Conservation (phyloP, 1,284 basidiomycete genomes). For the Rhodotorula sp. region DNA sequence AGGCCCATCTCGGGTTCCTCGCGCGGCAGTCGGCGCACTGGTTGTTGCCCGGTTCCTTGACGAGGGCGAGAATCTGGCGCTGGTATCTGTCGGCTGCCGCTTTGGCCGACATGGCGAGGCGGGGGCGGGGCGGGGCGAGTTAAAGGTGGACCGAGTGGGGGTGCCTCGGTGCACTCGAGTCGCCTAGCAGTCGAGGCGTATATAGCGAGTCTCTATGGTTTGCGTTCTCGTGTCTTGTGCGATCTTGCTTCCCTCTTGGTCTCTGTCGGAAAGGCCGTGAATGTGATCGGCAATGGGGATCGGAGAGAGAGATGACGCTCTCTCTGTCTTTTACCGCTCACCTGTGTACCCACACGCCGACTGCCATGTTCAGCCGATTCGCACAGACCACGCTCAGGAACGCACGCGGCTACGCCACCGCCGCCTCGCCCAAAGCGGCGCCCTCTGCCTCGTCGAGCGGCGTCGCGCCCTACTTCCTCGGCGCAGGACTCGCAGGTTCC, state of each 20-base stretch:
- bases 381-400: not conserved
- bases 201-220: no score
- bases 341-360: not conserved
- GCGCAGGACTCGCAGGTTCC: slow-evolving; percentile 32
- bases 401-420: slow-evolving; percentile 30
- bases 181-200: no score
- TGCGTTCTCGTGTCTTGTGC: no score
- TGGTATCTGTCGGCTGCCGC: slow-evolving; percentile 34
- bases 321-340: not conserved
- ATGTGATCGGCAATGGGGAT: no score
- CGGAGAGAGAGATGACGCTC: not conserved
- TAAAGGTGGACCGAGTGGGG: not conserved
- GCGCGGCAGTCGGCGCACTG: slow-evolving; percentile 48
- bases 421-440: not conserved
- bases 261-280: no score
- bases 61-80: slow-evolving; percentile 47
- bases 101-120: slow-evolving; percentile 6
- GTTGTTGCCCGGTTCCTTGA: slow-evolving; percentile 47
- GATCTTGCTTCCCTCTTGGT: no score
- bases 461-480: slow-evolving; percentile 35
- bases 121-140: not conserved
- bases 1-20: slow-evolving; percentile 47
- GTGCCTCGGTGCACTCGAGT: no score
- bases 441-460: not conserved
- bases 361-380: slow-evolving; percentile 14